phyloP scores from a whole-genome alignment of 2,329 filamentous ascomycete genomes.

The Aspergillus alliaceus region DNA sequence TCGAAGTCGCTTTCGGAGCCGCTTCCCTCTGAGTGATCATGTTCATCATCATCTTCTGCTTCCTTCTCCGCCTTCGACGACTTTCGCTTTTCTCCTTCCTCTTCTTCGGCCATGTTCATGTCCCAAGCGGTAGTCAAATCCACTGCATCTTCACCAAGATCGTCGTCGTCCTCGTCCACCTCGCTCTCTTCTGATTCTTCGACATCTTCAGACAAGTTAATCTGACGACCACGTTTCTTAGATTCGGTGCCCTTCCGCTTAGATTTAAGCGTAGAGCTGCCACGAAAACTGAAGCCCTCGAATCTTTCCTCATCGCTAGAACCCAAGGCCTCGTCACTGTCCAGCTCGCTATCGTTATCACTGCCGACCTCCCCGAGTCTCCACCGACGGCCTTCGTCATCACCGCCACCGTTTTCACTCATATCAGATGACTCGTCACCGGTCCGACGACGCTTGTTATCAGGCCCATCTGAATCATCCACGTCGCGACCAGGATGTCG shows the following conservation, averaged over 20 bases:
- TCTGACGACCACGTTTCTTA: slow-evolving; percentile 34
- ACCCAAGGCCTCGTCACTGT: slow-evolving; percentile 81
- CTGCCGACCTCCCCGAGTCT: slow-evolving; percentile 68
- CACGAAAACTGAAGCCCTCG: slow-evolving; percentile 70
- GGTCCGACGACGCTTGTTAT: slow-evolving; percentile 47
- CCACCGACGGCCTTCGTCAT: slow-evolving; percentile 86
- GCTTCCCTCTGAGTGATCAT: slow-evolving; percentile 37
- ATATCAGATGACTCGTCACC: slow-evolving; percentile 47
- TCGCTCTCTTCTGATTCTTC: slow-evolving; percentile 45
- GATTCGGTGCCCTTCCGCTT: slow-evolving; percentile 27
- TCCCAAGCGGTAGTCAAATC: slow-evolving; percentile 64
- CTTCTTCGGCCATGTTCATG: slow-evolving; percentile 46
- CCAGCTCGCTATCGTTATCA: slow-evolving; percentile 68
- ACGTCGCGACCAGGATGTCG: slow-evolving; percentile 38
- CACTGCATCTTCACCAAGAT: slow-evolving; percentile 63
- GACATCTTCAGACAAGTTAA: slow-evolving; percentile 53
- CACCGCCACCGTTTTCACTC: slow-evolving; percentile 71
- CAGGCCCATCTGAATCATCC: slow-evolving; percentile 40
- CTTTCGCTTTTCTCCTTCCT: slow-evolving; percentile 35
- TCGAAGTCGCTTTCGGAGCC: slow-evolving; percentile 48
- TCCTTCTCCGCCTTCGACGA: slow-evolving; percentile 28
- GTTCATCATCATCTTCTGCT: slow-evolving; percentile 27
- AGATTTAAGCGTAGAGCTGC: slow-evolving; percentile 50
- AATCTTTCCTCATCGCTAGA: slow-evolving; percentile 86
- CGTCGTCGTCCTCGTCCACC: slow-evolving; percentile 57